Conservation (phyloP, 2,329 filamentous ascomycete genomes). For the Diplodia scrobiculata region DNA sequence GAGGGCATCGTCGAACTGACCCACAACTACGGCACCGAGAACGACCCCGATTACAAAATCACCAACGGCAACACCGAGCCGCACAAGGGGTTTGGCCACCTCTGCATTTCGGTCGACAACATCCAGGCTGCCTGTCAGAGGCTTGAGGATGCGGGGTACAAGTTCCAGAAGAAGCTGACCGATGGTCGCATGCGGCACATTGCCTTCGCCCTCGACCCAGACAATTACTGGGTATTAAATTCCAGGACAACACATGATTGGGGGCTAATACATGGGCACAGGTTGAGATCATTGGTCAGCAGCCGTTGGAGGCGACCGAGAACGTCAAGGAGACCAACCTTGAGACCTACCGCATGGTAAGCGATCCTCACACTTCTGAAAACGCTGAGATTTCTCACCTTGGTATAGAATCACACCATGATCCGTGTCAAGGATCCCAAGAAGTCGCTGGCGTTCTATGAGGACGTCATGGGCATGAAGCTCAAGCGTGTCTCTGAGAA, state of each 20-base stretch:
- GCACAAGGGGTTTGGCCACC: constrained; percentile 78
- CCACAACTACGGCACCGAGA: constrained; percentile 85
- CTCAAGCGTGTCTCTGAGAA: constrained; percentile 73
- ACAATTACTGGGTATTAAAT: constrained; percentile 60
- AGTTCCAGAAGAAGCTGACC: constrained; percentile 90
- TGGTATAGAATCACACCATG: constrained; percentile 79
- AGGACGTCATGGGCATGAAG: constrained; percentile 86
- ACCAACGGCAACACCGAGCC: constrained; percentile 92
- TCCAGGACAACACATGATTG: background rate
- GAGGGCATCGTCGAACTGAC: constrained; percentile 87
- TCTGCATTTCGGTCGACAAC: constrained; percentile 68
- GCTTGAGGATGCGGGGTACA: constrained; percentile 85
- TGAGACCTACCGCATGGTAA: constrained; percentile 68
- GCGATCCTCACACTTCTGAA: background rate
- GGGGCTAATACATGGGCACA: background rate
- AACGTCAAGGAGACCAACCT: constrained; percentile 71
- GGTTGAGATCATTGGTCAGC: constrained; percentile 75
- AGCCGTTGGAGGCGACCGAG: constrained; percentile 70
- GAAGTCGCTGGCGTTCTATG: constrained; percentile 53
- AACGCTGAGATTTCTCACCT: background rate
- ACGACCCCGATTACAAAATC: constrained; percentile 75
- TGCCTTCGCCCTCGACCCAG: constrained; percentile 86
- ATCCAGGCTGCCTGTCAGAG: constrained; percentile 88
- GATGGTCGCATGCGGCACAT: constrained; percentile 72
- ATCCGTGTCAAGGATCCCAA: constrained; percentile 76